A percentile compares a stretch with the other conserved stretches of the same genome.
Conservation (phyloP, 164 flowering plant species). For the Stephania yunnanensis region DNA sequence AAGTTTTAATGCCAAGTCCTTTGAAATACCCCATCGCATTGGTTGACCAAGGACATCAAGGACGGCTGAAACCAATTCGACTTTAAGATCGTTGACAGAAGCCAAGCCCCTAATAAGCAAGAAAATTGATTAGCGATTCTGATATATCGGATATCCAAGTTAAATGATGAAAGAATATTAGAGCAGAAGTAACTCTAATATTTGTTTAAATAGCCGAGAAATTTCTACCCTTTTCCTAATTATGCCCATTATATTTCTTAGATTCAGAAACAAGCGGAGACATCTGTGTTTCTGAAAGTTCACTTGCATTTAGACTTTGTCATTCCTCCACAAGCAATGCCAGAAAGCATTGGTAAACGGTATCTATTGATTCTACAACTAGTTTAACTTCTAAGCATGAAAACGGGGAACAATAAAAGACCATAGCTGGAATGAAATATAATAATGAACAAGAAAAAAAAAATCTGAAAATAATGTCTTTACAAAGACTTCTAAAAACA, state of each 20-base stretch:
- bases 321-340: not conserved
- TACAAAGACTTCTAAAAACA: no score
- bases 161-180: not conserved
- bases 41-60: constrained; percentile 55
- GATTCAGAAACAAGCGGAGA: not conserved
- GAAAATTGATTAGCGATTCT: constrained; percentile 10
- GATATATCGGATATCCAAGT: not conserved
- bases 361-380: not conserved
- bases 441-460: no score
- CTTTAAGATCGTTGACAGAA: constrained; percentile 41
- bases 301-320: not conserved
- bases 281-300: not conserved
- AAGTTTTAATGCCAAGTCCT: constrained; percentile 50
- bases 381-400: not conserved
- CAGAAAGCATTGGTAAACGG: not conserved
- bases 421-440: no score
- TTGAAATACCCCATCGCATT: constrained; percentile 55
- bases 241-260: not conserved
- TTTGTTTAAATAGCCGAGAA: not conserved
- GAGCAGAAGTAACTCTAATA: not conserved
- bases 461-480: no score
- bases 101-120: constrained; percentile 55
- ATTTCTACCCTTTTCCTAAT: not conserved
- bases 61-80: constrained; percentile 35
- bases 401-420: no score